Evolutionary conservation across 176 grass and related monocot genomes (phyloP).

Genomic region (maize (Zea mays)): Zm-B73-REFERENCE-NAM-5.0 NC_050105.1:142160001-142160500

Average conservation of each 20-base stretch:
- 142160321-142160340: conserved; percentile 1
- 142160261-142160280: background rate
- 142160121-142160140: too few relatives aligned
- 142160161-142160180: background rate
- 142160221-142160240: background rate
- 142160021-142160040: too few relatives aligned
- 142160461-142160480: background rate
- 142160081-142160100: too few relatives aligned
- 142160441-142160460: conserved; percentile 3
- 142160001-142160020: too few relatives aligned
- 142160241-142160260: background rate
- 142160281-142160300: background rate
- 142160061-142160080: too few relatives aligned
- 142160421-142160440: background rate
- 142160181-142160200: background rate
- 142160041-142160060: too few relatives aligned
- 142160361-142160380: background rate
- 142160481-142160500: background rate
- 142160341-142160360: background rate
- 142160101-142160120: too few relatives aligned
- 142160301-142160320: background rate
- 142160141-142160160: too few relatives aligned
- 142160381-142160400: background rate
- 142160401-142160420: background rate
- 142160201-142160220: background rate